phyloP scores from a whole-genome alignment of 83 land plant species.

The Diphasiastrum complanatum region DNA sequence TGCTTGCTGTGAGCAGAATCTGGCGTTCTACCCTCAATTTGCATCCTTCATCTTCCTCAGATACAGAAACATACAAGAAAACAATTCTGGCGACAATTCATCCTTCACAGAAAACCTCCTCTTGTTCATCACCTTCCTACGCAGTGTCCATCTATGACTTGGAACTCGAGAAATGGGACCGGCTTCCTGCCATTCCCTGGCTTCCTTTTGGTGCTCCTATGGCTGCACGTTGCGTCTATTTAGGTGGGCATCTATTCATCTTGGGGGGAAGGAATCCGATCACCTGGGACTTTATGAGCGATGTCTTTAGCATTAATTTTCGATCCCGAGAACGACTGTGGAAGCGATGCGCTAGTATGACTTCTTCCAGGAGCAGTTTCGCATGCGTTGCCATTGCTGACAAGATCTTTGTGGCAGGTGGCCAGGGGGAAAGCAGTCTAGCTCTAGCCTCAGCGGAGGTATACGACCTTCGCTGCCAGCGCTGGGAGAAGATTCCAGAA shows the following conservation, averaged over 20 bases:
- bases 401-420: background rate
- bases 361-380: background rate
- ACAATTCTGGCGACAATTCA: too few species aligned
- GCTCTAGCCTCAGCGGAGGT: background rate
- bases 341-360: background rate
- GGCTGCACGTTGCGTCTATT: background rate
- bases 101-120: too few species aligned
- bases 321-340: background rate
- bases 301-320: background rate
- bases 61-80: too few species aligned
- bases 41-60: too few species aligned
- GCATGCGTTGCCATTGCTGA: background rate
- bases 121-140: too few species aligned
- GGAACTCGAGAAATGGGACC: background rate
- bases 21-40: too few species aligned
- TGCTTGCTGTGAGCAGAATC: too few species aligned
- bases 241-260: background rate
- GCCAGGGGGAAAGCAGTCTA: background rate
- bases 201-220: background rate
- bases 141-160: slow-evolving; percentile 2
- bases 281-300: background rate
- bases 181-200: background rate
- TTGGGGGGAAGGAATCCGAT: background rate
- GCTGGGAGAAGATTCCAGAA: background rate
- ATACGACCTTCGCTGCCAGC: background rate